phyloP scores from a whole-genome alignment of 1,284 basidiomycete genomes.

The Microbotryum saponariae region DNA sequence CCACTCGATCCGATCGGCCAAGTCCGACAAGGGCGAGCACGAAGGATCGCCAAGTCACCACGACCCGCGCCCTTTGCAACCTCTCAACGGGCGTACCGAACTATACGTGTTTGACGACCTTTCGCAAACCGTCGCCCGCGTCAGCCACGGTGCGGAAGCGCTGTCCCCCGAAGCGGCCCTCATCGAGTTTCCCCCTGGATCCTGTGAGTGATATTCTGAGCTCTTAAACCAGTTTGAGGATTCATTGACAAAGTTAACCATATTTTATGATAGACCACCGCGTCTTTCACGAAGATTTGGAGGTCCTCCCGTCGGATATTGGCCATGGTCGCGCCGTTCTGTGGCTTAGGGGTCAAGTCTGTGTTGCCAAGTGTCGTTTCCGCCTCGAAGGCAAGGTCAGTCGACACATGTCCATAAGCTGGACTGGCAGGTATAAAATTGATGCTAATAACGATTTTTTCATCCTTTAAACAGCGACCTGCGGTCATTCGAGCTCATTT shows the following conservation, averaged over 20 bases:
- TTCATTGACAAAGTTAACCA: neutral
- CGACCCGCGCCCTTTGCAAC: neutral
- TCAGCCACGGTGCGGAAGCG: neutral
- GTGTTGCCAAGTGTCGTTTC: conserved; percentile 14
- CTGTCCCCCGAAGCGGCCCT: neutral
- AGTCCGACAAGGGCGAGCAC: no score
- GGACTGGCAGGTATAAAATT: neutral
- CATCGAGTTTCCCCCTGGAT: conserved; percentile 15
- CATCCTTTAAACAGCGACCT: neutral
- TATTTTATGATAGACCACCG: conserved; percentile 5
- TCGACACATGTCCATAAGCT: neutral
- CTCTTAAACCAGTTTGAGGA: neutral
- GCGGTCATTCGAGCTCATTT: conserved; percentile 28
- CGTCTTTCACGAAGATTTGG: conserved; percentile 13
- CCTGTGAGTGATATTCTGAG: conserved; percentile 11
- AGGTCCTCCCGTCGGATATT: conserved; percentile 22
- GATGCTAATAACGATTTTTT: neutral
- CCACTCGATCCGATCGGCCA: no score
- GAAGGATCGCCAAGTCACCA: no score
- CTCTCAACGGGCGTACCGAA: conserved; percentile 16
- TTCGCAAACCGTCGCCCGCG: conserved; percentile 4
- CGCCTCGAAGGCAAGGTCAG: conserved; percentile 14
- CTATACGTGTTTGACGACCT: conserved; percentile 11
- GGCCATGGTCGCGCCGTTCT: conserved; percentile 5
- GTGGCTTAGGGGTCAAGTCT: conserved; percentile 20